Evolutionary conservation across 495 filamentous ascomycete species (phyloP).

Genomic region (Daldinia concentrica): DNA sequence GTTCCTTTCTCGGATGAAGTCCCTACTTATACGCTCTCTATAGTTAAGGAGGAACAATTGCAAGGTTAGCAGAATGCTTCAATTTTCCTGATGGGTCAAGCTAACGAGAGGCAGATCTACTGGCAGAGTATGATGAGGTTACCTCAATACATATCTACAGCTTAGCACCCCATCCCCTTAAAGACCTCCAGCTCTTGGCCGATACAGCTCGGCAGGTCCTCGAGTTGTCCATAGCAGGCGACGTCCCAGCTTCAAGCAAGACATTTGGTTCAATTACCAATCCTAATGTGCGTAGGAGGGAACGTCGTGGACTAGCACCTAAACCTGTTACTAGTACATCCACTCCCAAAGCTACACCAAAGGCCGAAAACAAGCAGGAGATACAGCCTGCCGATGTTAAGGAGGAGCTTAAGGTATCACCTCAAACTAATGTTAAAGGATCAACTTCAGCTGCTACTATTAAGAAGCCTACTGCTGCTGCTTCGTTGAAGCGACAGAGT

Average conservation of each 20-base stretch:
- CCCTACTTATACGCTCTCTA: slow-evolving; percentile 66
- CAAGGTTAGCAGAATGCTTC: slow-evolving; percentile 62
- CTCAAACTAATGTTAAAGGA: slow-evolving; percentile 42
- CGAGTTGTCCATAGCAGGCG: slow-evolving; percentile 34
- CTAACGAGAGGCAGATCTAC: slow-evolving; percentile 62
- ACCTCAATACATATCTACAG: slow-evolving; percentile 88
- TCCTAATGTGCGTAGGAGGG: slow-evolving; percentile 51
- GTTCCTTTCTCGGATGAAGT: slow-evolving; percentile 50
- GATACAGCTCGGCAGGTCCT: slow-evolving; percentile 74
- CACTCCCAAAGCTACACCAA: slow-evolving; percentile 33
- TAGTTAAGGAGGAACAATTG: slow-evolving; percentile 83
- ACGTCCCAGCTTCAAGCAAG: slow-evolving; percentile 32
- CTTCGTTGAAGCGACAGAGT: slow-evolving; percentile 65
- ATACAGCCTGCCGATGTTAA: slow-evolving; percentile 45
- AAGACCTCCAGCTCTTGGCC: slow-evolving; percentile 78
- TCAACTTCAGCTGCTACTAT: slow-evolving; percentile 42
- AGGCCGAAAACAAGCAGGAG: slow-evolving; percentile 31
- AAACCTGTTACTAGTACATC: slow-evolving; percentile 34
- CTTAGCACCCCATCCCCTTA: slow-evolving; percentile 72
- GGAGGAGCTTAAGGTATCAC: slow-evolving; percentile 47
- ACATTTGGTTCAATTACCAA: slow-evolving; percentile 48
- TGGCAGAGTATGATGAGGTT: slow-evolving; percentile 73
- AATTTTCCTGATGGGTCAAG: not conserved
- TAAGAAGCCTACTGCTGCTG: slow-evolving; percentile 53
- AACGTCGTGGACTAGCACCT: slow-evolving; percentile 43